Conservation (phyloP, 202 grass and related monocot genomes). For the Zoysia matrella region DNA sequence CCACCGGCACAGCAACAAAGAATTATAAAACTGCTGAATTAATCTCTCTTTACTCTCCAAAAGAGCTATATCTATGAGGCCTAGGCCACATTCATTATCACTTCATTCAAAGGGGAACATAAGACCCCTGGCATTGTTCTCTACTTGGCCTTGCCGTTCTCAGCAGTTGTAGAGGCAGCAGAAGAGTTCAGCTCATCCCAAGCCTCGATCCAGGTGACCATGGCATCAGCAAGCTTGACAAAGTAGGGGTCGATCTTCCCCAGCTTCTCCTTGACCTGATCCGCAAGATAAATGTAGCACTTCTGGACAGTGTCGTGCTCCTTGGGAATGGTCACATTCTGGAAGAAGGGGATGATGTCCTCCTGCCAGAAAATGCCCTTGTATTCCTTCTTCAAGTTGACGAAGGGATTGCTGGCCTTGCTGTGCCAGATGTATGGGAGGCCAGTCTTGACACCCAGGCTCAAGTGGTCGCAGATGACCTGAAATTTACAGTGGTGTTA, state of each 20-base stretch:
- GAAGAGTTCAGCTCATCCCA: slow-evolving; percentile 84
- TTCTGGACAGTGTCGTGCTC: slow-evolving; percentile 71
- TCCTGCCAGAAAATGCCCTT: slow-evolving; percentile 60
- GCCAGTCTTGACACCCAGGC: slow-evolving; percentile 78
- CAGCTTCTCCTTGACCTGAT: slow-evolving; percentile 68
- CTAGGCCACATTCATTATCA: slow-evolving; percentile 47
- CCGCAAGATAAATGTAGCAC: slow-evolving; percentile 64
- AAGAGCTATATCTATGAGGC: slow-evolving; percentile 61
- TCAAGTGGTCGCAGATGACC: slow-evolving; percentile 86
- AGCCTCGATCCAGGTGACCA: slow-evolving; percentile 86
- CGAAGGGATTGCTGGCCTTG: slow-evolving; percentile 91
- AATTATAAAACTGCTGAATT: slow-evolving; percentile 57
- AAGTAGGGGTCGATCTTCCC: slow-evolving; percentile 81
- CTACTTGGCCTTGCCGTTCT: slow-evolving; percentile 72
- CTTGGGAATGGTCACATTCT: slow-evolving; percentile 63
- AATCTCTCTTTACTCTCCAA: slow-evolving; percentile 53
- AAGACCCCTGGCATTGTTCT: neutral
- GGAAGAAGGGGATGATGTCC: slow-evolving; percentile 85
- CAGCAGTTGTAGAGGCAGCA: slow-evolving; percentile 20
- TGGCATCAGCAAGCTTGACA: slow-evolving; percentile 70
- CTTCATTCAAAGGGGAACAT: slow-evolving; percentile 18
- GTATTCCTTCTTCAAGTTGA: slow-evolving; percentile 72
- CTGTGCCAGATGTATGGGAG: slow-evolving; percentile 89
- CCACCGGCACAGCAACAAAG: slow-evolving; percentile 39
- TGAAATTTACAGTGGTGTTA: slow-evolving; percentile 27